Evolutionary conservation across 2,329 filamentous ascomycete genomes (phyloP).

Genomic region (Xylariaceae sp.): DNA sequence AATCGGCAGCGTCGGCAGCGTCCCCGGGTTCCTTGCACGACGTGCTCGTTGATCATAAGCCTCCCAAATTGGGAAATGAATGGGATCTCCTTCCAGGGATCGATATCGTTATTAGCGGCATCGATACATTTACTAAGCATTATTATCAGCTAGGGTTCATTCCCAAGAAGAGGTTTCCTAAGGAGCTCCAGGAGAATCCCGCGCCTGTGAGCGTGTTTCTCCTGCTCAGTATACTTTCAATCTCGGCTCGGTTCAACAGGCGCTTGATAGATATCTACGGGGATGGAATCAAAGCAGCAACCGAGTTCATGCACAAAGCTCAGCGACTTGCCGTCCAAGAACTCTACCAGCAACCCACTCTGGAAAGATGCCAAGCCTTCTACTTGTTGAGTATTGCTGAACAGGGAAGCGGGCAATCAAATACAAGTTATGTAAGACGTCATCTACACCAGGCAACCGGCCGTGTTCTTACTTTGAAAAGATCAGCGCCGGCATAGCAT

Average conservation of each 20-base stretch:
- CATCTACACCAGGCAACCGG: neutral
- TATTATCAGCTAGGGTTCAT: slow-evolving; percentile 65
- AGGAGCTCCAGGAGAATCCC: slow-evolving; percentile 49
- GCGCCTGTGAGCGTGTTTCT: slow-evolving; percentile 57
- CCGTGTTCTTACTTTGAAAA: slow-evolving; percentile 34
- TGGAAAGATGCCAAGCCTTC: slow-evolving; percentile 61
- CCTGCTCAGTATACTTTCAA: slow-evolving; percentile 57
- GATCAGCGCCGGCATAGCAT: slow-evolving; percentile 60
- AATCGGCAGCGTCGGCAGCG: slow-evolving; percentile 26
- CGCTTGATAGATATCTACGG: slow-evolving; percentile 52
- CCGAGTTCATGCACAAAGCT: slow-evolving; percentile 57
- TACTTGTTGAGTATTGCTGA: slow-evolving; percentile 62
- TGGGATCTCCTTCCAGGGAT: slow-evolving; percentile 56
- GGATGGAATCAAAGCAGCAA: slow-evolving; percentile 53
- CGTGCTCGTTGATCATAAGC: slow-evolving; percentile 36
- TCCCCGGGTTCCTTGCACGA: slow-evolving; percentile 28
- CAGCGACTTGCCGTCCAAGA: slow-evolving; percentile 51
- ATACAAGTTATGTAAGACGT: slow-evolving; percentile 55
- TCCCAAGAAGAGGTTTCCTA: slow-evolving; percentile 53
- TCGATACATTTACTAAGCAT: slow-evolving; percentile 55
- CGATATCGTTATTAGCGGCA: slow-evolving; percentile 53
- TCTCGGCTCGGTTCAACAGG: slow-evolving; percentile 58
- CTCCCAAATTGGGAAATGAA: slow-evolving; percentile 43
- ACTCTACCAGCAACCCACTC: slow-evolving; percentile 54
- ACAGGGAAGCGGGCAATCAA: slow-evolving; percentile 57